These are phyloP conservation scores for Hericium alpestre DNA, from an alignment of 768 basidiomycete genomes.

Conservation along the genomic window DNA sequence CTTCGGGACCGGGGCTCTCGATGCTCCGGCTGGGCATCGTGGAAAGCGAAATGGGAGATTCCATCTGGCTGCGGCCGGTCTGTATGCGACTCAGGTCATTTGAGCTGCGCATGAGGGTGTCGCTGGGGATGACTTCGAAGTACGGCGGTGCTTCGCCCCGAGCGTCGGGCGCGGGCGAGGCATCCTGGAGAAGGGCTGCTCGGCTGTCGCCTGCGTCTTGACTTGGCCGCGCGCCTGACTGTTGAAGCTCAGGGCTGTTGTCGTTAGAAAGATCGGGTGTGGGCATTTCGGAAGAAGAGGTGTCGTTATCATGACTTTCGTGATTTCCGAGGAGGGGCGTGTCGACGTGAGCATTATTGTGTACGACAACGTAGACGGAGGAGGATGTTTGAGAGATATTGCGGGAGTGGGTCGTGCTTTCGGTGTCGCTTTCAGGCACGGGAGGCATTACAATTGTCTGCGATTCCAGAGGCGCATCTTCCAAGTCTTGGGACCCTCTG, in stretches of 20 bases:
- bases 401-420: slow-evolving; percentile 10
- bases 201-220: neutral
- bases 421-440: slow-evolving; percentile 16
- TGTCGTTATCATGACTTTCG: slow-evolving; percentile 6
- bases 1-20: neutral
- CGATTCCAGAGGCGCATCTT: slow-evolving; percentile 37
- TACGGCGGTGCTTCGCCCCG: slow-evolving; percentile 63
- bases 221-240: no score
- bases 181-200: slow-evolving; percentile 13
- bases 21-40: neutral
- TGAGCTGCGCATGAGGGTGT: slow-evolving; percentile 2
- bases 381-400: slow-evolving; percentile 1
- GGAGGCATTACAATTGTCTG: slow-evolving; percentile 27
- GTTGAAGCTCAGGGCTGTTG: neutral
- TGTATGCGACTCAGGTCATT: slow-evolving; percentile 5
- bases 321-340: slow-evolving; percentile 10
- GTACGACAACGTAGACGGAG: slow-evolving; percentile 8
- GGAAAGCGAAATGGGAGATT: neutral
- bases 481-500: slow-evolving; percentile 45
- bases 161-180: slow-evolving; percentile 23
- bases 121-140: slow-evolving; percentile 37
- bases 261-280: neutral
- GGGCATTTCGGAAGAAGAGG: neutral
- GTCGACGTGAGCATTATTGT: slow-evolving; percentile 7
- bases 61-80: slow-evolving; percentile 5